Evolutionary conservation across 805 yeast species (phyloP).

Genomic region (Zygotorulaspora florentina): DNA sequence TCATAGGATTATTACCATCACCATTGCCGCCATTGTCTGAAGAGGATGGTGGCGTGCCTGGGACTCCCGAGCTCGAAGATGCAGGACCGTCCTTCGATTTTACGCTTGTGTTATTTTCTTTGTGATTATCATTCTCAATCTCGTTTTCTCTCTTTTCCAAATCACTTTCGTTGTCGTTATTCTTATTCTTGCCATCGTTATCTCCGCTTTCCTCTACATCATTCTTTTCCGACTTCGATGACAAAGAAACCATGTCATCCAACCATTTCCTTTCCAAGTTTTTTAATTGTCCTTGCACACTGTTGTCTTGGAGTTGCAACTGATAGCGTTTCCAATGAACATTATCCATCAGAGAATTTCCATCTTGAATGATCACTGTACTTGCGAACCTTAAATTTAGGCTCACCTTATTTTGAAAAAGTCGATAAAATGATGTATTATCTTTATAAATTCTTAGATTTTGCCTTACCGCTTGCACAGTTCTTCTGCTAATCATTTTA

Average conservation of each 20-base stretch:
- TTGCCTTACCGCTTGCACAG: conserved; percentile 12
- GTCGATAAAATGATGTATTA: neutral
- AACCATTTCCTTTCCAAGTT: conserved; percentile 19
- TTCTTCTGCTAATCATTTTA: conserved; percentile 12
- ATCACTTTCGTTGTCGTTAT: conserved; percentile 15
- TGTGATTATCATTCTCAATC: conserved; percentile 20
- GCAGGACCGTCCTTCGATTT: conserved; percentile 16
- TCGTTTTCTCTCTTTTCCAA: conserved; percentile 15
- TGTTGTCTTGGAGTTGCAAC: conserved; percentile 11
- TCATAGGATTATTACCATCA: conserved; percentile 22
- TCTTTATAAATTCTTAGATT: conserved; percentile 6
- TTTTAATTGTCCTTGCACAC: conserved; percentile 17
- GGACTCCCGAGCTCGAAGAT: conserved; percentile 11
- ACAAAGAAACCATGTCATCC: conserved; percentile 4
- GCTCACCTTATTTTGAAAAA: neutral
- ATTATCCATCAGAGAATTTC: conserved; percentile 3
- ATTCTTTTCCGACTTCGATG: conserved; percentile 13
- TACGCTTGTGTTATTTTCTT: conserved; percentile 1
- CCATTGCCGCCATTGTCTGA: conserved; percentile 27
- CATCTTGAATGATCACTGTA: conserved; percentile 3
- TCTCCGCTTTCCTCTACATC: conserved; percentile 17
- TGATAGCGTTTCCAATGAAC: conserved; percentile 19
- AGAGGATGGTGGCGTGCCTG: conserved; percentile 29
- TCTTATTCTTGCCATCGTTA: conserved; percentile 14
- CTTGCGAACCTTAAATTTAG: conserved; percentile 13